Evolutionary conservation across 1,284 basidiomycete genomes (phyloP).

Genomic region (Meira miltonrushii): DNA sequence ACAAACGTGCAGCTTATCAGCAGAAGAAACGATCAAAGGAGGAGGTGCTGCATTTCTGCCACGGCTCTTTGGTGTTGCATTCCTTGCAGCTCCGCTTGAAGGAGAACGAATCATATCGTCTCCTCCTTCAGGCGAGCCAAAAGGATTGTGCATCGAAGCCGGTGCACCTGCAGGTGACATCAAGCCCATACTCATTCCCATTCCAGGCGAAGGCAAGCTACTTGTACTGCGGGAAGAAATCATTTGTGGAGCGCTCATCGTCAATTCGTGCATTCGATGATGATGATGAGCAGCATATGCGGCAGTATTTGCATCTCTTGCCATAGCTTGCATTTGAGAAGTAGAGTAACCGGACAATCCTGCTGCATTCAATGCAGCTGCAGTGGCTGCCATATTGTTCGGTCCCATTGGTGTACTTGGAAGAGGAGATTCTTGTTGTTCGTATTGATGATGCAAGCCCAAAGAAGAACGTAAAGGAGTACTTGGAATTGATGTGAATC

Average conservation of each 20-base stretch:
- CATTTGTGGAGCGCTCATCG: conserved; percentile 31
- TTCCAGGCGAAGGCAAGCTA: conserved; percentile 1
- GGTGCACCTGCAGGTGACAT: no score
- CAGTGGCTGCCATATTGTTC: no score
- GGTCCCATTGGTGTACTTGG: no score
- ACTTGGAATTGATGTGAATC: not conserved
- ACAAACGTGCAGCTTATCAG: conserved; percentile 50
- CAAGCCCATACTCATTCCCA: no score
- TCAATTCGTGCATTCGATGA: conserved; percentile 20
- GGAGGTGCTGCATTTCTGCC: conserved; percentile 30
- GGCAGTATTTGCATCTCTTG: no score
- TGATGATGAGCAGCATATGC: not conserved
- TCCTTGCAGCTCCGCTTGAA: conserved; percentile 13
- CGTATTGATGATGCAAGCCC: no score
- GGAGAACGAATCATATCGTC: conserved; percentile 5
- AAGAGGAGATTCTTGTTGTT: no score
- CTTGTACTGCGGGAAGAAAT: conserved; percentile 16
- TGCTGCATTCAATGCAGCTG: no score
- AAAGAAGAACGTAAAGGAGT: no score
- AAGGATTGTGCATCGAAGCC: no score
- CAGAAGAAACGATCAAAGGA: conserved; percentile 48
- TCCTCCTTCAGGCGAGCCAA: not conserved
- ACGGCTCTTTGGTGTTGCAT: conserved; percentile 23
- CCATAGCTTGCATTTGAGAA: no score
- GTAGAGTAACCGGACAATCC: no score